phyloP scores from a whole-genome alignment of 2,329 filamentous ascomycete species.

The Colletotrichum paranaense region DNA sequence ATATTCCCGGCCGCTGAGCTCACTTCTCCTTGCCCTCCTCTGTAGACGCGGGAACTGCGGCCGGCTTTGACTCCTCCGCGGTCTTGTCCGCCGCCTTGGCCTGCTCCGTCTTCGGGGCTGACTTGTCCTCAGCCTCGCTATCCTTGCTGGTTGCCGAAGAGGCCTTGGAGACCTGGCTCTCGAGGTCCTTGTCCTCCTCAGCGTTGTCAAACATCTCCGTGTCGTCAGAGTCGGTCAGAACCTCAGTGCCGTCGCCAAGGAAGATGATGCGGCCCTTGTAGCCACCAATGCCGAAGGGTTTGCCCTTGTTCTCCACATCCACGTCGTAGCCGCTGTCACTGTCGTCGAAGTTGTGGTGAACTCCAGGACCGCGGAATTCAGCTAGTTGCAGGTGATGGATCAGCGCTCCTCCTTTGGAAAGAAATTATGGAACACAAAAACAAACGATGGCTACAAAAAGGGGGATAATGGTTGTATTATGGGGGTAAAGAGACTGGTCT shows the following conservation, averaged over 20 bases:
- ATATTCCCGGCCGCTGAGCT: background rate
- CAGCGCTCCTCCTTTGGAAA: slow-evolving; percentile 36
- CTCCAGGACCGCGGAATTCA: slow-evolving; percentile 85
- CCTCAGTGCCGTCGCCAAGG: slow-evolving; percentile 93
- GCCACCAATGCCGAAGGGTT: slow-evolving; percentile 74
- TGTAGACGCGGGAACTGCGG: slow-evolving; percentile 21
- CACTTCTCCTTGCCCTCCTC: slow-evolving; percentile 34
- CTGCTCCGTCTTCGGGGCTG: slow-evolving; percentile 39
- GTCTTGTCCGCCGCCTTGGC: slow-evolving; percentile 32
- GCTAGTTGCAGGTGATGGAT: slow-evolving; percentile 59
- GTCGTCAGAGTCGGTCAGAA: slow-evolving; percentile 88
- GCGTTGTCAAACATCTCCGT: slow-evolving; percentile 92
- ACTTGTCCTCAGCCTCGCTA: slow-evolving; percentile 39
- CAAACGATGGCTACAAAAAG: slow-evolving; percentile 26
- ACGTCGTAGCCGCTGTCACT: slow-evolving; percentile 82
- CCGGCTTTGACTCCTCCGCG: slow-evolving; percentile 33
- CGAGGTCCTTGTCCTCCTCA: slow-evolving; percentile 87
- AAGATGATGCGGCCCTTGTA: slow-evolving; percentile 91
- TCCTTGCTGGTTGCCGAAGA: slow-evolving; percentile 34
- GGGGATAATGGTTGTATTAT: slow-evolving; percentile 30
- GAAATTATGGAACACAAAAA: slow-evolving; percentile 29
- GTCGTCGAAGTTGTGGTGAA: slow-evolving; percentile 86
- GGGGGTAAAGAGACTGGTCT: slow-evolving; percentile 29
- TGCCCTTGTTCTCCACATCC: slow-evolving; percentile 74
- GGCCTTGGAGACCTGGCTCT: slow-evolving; percentile 81